Base-by-base conservation (phyloP, 208 protist genomes). In the Crithidia sp. region DNA sequence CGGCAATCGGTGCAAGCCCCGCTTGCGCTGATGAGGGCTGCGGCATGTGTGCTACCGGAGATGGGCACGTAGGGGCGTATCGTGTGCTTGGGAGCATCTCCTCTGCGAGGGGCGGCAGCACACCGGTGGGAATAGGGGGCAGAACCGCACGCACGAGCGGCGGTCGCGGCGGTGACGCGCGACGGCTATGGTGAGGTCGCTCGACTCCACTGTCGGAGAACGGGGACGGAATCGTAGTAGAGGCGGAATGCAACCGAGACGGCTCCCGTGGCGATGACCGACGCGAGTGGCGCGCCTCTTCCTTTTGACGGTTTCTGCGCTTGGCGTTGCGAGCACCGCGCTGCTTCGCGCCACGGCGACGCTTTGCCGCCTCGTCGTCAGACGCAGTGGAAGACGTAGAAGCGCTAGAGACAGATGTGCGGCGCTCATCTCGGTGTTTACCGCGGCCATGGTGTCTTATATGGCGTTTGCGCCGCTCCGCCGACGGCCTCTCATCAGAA, bases 21-120 rank as follows among this genome's bases (percentile, higher is more conserved):
- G 12, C 7, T 7, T 49, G 41, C 9, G 43, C 4, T n/a, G 59
- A 53, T 16, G 17, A 52, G 19, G 60, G 45, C n/a, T 14, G 62
- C 37, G 49, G 62, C 37, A 37, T 13, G 12, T 9, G 62, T 4
- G 62, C 62, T 7, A 66, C 37, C 9, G 71, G 64, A 7, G 71
- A 71, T 16, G 55, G 37, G 12, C 61, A 41, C 7, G 8, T 45
- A 0, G 57, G 57, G 13, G 49, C 43, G 44, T 71, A 77, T 8
- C 56, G 64, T 12, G 64, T 77, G 60, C 47, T 77, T n/a, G 63
- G 45, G 16, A 70, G 39, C 64, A 77, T 44, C 40, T 66, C 72
- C 55, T 70, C 72, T n/a, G 37, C 39, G 40, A 71, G n/a, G 9
- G 72, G 36, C 0, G 64, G 57, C 40, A 71, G 49, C 45, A 54